Base-by-base conservation (phyloP, 2,329 filamentous ascomycete genomes). In the Ascochyta clinopodiicola region DNA sequence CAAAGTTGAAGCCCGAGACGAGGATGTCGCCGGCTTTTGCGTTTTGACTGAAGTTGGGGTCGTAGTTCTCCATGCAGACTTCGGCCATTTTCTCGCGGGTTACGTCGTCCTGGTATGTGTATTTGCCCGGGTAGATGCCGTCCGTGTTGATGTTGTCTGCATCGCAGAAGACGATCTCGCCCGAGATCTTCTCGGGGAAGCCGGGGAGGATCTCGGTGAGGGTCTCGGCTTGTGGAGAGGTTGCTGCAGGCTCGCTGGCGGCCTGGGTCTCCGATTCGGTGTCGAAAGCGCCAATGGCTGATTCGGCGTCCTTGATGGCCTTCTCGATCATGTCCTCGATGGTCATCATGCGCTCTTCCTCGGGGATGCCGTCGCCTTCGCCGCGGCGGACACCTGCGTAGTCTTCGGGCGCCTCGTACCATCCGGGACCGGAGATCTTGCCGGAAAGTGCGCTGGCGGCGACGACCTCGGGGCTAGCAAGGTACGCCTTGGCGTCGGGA, bases 51-150 rank as follows among this genome's bases (percentile, higher is more conserved):
- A 97, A 97, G 0, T 80, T 73, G 0, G 83, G 78, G 72, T 98
- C 94, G 78, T 96, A 98, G 81, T 98, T 98, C 73, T 89, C 84
- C 92, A 98, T 97, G 76, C 90, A 93, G 0, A 93, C 92, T 62
- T 90, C 81, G 0, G 92, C 91, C 94, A 98, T 97, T 52, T 86
- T 86, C 58, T 91, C 88, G 0, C 78, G 80, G 0, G 89, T 79
- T 1, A 98, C 82, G 67, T 90, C 84, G 70, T 98, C 93, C 72
- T 96, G 91, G 77, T 98, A 98, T 0, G 93, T 97, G 75, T 91
- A 92, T 72, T 93, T 92, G 4, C 91, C 92, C 0, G 92, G 90
- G 75, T 98, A 98, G 73, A 98, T 96, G 49, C 85, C 88, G 70
- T 98, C 94, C 0, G 94, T 98, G 77, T 95, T 91, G 73, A 97